Evolutionary conservation across 164 flowering plant genomes (phyloP), one percentile per base, ranked within the genome.

Genomic region (Chimonanthus salicifolius): DNA sequence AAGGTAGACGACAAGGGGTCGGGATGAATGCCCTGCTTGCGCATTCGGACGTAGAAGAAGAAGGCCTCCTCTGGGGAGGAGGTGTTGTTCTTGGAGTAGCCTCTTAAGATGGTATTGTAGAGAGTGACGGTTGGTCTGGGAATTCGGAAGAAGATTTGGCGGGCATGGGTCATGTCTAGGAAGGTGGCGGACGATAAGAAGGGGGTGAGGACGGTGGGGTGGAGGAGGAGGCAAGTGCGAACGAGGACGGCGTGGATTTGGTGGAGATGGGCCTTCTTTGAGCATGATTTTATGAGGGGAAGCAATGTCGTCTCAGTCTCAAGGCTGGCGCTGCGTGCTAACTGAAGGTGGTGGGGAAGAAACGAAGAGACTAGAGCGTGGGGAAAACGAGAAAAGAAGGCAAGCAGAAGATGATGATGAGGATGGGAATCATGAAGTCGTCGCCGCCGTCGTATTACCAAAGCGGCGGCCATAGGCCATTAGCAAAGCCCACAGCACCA

Each of bases 231-330:
- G 45, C 83, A 82, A 20, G 87, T 73, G 16, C 83, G 79, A 75
- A 92, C 21, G 77, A 89, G 78, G 60, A 77, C 85, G 74, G 88
- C 85, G 49, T 92, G 97, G 80, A 88, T 82, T 82, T 87, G 97
- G 60, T 73, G 84, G 62, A 90, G 75, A 54, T 87, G 88, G 80
- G 86, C 6, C 74, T 78, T 77, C 3, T 49, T 43, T 76, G 82
- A 51, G 71, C 84, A 82, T 60, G 88, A 85, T 76, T 82, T 79
- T 58, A 86, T 66, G 68, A 66, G 44, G 68, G 68, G 45, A 66
- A 66, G 68, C 46, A 13, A 66, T 44, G 68, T 45, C 5, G 11
- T 6, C 6, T 66, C 65, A 62, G n/a, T 33, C 33, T 0, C 33
- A 33, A 33, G 33, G 33, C 33, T 33, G 33, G 33, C 33, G 1